Percentiles rank a stretch among this genome's conserved stretches.
phyloP scores from a whole-genome alignment of 2,329 filamentous ascomycete species.

The Gnomoniopsis smithogilvyi region DNA sequence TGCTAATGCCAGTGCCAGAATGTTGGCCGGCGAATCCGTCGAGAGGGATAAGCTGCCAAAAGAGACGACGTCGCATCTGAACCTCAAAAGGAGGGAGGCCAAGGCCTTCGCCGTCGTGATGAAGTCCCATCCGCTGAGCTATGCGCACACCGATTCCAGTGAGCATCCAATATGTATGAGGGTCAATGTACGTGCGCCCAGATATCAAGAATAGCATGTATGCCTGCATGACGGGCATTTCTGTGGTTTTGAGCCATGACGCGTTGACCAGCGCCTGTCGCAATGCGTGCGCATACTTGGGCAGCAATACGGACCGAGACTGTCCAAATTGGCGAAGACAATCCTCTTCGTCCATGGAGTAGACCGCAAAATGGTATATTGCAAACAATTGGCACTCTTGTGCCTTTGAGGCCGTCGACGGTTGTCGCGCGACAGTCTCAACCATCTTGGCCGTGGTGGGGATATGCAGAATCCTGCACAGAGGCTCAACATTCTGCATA shows the following conservation, averaged over 20 bases:
- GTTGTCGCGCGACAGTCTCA: constrained; percentile 17
- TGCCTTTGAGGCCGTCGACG: constrained; percentile 22
- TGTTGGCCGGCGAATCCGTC: constrained; percentile 25
- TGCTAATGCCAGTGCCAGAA: constrained; percentile 22
- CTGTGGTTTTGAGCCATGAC: constrained; percentile 47
- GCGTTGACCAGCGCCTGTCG: constrained; percentile 48
- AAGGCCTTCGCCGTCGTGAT: constrained; percentile 39
- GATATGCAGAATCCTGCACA: constrained; percentile 25
- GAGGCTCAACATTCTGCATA: constrained; percentile 24
- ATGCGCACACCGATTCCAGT: constrained; percentile 50
- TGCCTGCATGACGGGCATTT: constrained; percentile 52
- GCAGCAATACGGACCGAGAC: constrained; percentile 31
- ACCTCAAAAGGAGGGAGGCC: constrained; percentile 40
- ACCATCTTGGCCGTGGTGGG: constrained; percentile 23
- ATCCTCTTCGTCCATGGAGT: constrained; percentile 38
- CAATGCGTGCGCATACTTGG: constrained; percentile 37
- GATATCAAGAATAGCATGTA: constrained; percentile 42
- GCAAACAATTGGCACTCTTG: constrained; percentile 41
- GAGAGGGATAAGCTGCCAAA: constrained; percentile 50
- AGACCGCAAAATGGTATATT: constrained; percentile 37
- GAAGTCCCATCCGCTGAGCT: constrained; percentile 50
- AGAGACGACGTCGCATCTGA: constrained; percentile 48
- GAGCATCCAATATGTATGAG: constrained; percentile 48
- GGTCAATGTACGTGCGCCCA: constrained; percentile 27
- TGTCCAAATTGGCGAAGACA: constrained; percentile 35